Evolutionary conservation across 331 rosid species (phyloP), one percentile per base, ranked within the genome.

Genomic region (Saraca asoca): DNA sequence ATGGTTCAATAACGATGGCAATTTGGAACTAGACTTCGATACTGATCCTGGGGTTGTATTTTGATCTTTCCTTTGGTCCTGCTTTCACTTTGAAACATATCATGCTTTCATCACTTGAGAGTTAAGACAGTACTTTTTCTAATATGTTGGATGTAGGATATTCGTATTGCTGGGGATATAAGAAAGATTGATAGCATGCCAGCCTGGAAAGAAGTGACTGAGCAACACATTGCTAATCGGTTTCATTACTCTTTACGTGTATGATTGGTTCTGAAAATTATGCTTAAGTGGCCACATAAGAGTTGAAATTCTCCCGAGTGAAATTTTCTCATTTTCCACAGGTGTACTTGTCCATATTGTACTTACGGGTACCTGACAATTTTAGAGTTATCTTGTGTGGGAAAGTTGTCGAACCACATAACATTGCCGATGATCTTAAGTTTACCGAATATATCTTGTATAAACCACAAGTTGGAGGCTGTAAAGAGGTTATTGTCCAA

Each of bases 301-400:
- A 7, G 14, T 62, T 51, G 52, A 9, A 5, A 19, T 52, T 74
- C 43, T 62, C 24, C 56, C 29, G 17, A 73, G 24, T 39, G 63
- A 63, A 38, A 66, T 68, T 44, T 64, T 66, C 67, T 69, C 58
- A 53, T 68, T 70, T 68, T 80, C 68, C 53, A 56, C 81, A 92
- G 98, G 96, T 49, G 41, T 92, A 92, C 81, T 66, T 79, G 80
- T 92, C 98, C 66, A 89, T 92, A 73, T 82, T 92, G 82, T 92
- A 89, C 90, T 80, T 92, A 88, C 72, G 82, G 62, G 58, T 80
- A 8, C 86, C 95, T 5, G 80, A 63, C 53, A 62, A 44, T 59
- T 92, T 92, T 75, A 84, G 68, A 18, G 77, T 92, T 62, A 59
- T 85, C 62, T 79, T 92, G 70, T 81, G 93, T 3, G 95, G 98